A percentile compares a stretch with the other conserved stretches of the same genome.
Conservation (phyloP, 2,329 filamentous ascomycete genomes). For the Verticillium klebahnii region DNA sequence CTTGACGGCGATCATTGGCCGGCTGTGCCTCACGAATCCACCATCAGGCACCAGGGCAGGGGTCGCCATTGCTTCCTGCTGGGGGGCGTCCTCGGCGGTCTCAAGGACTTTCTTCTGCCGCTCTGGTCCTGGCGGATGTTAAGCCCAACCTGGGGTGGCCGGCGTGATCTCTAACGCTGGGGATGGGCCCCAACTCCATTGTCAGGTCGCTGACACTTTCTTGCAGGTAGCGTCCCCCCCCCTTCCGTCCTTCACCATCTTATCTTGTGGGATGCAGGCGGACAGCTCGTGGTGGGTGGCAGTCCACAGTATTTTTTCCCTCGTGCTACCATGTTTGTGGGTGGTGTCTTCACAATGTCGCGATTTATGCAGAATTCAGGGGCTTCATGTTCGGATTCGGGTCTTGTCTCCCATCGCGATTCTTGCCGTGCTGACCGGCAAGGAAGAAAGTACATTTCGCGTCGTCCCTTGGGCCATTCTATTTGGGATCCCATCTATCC, state of each 20-base stretch:
- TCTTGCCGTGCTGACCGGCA: too few relatives aligned
- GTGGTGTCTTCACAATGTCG: neutral
- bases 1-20: neutral
- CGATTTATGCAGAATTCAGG: neutral
- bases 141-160: neutral
- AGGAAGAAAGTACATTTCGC: too few relatives aligned
- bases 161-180: neutral
- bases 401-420: neutral
- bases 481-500: neutral
- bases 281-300: neutral
- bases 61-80: neutral
- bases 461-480: neutral
- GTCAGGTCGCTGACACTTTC: neutral
- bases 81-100: neutral
- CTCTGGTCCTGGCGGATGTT: neutral
- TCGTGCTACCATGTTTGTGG: neutral
- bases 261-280: neutral
- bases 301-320: neutral
- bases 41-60: neutral
- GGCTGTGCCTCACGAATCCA: neutral
- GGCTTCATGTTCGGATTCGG: neutral
- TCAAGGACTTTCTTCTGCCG: neutral
- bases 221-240: too few relatives aligned
- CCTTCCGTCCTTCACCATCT: neutral
- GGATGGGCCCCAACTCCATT: neutral